Evolutionary conservation across 202 grass and related monocot species (phyloP).

Genomic region (Tripidium arundinaceum): DNA sequence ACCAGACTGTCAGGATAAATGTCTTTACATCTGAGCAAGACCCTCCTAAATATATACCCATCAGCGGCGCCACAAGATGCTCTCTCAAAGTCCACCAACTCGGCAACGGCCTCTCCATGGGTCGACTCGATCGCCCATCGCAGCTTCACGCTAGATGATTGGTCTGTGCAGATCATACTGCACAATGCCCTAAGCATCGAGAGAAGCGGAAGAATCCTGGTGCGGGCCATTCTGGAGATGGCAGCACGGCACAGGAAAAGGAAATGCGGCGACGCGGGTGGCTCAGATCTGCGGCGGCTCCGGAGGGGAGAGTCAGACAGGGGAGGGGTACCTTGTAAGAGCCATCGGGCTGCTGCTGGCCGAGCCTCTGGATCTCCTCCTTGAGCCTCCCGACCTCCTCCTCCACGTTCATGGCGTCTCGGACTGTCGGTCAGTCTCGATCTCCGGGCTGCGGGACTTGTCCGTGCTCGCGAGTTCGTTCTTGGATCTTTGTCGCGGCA

Average conservation of each 20-base stretch:
- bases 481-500: conserved; percentile 21
- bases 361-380: conserved; percentile 95
- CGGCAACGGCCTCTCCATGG: neutral
- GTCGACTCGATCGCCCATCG: neutral
- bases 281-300: conserved; percentile 17
- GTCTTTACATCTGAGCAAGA: neutral
- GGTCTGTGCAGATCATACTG: neutral
- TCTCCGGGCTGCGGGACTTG: neutral
- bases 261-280: neutral
- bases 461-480: neutral
- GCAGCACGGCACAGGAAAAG: neutral
- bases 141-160: neutral
- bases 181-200: neutral
- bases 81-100: neutral
- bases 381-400: conserved; percentile 88
- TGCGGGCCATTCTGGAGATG: neutral
- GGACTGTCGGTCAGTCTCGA: neutral
- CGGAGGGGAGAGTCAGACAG: neutral
- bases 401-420: conserved; percentile 86
- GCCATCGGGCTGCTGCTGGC: conserved; percentile 67
- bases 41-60: neutral
- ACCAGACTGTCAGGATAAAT: neutral
- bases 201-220: neutral
- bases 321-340: conserved; percentile 58
- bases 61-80: neutral